Evolutionary conservation across 2,329 filamentous ascomycete species (phyloP), one percentile per base, ranked within the genome.

Genomic region (Venturiaceae sp.): DNA sequence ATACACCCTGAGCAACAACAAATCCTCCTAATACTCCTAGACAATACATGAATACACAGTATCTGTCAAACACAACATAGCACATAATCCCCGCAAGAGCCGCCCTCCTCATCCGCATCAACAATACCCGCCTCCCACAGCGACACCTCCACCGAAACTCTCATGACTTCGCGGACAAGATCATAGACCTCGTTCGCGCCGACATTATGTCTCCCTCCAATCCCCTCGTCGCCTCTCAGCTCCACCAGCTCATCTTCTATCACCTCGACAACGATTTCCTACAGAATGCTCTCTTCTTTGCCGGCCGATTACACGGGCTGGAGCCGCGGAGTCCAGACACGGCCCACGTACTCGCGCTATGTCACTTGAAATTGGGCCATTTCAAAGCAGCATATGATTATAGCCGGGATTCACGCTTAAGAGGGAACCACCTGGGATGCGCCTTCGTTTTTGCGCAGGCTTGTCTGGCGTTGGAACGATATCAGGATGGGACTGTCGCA

Each of bases 231-330:
- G 46, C 41, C 32, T 50, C 75, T 64, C 84, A 87, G 70, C 76
- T 87, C 66, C 78, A 83, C 66, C 82, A 86, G 65, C 76, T 86
- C 53, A 81, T 87, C 62, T 85, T 84, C 74, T 86, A 87, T 70
- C 80, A 86, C 69, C 84, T 99, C 71, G 94, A 99, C 77, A 95
- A 96, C 70, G 86, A 91, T 68, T 84, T 92, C 37, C 81, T 88
- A 68, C 85, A 92, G 58, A 97, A 95, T 69, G 94, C 94, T 59
- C 84, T 96, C 44, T 99, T 99, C 75, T 90, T 96, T 62, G 88
- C 94, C 61, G 90, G 92, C 68, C 85, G 94, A 63, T 82, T 96
- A 21, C 81, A 85, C 62, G 92, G 90, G 55, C 88, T 92, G 66
- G 92, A 97, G 66, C 83, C 87, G 26, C 85, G 88, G 66, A 88